A percentile compares a stretch with the other conserved stretches of the same genome.
These are phyloP conservation scores for Nitzschia sp. DNA, from an alignment of 108 stramenopile genomes.

Conservation along the genomic window DNA sequence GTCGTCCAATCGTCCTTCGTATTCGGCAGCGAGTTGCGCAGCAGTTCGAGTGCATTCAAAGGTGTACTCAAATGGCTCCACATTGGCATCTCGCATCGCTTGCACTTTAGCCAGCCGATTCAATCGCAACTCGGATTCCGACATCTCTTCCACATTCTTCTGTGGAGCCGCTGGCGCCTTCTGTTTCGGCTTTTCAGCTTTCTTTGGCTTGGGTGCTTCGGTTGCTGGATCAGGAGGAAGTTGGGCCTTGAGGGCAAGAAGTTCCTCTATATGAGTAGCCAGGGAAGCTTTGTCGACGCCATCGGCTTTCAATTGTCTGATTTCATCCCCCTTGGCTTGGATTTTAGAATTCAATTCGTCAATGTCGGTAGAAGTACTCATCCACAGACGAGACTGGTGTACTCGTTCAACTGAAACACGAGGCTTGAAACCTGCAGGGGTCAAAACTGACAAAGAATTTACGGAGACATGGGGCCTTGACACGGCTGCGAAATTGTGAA, in stretches of 20 bases:
- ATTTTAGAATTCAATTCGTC: conserved; percentile 64
- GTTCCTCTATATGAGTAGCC: conserved; percentile 79
- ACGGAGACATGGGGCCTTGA: background rate
- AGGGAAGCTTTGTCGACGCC: conserved; percentile 68
- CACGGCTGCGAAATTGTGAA: background rate
- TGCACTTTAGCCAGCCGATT: conserved; percentile 79
- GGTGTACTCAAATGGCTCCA: conserved; percentile 84
- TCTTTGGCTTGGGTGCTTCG: conserved; percentile 12
- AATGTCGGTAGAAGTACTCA: conserved; percentile 3
- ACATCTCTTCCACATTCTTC: conserved; percentile 40
- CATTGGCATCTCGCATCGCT: conserved; percentile 78
- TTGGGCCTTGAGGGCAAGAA: conserved; percentile 74
- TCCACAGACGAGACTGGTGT: conserved; percentile 2
- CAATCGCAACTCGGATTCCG: conserved; percentile 74
- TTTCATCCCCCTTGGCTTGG: conserved; percentile 83
- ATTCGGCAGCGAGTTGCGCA: conserved; percentile 51
- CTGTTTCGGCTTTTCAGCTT: conserved; percentile 11
- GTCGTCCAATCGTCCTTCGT: conserved; percentile 65
- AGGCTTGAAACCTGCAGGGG: background rate
- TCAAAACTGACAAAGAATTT: background rate
- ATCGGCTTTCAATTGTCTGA: conserved; percentile 75
- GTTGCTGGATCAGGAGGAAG: conserved; percentile 38
- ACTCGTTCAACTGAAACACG: background rate
- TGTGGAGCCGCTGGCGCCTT: conserved; percentile 9
- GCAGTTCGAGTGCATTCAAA: conserved; percentile 70